Base-by-base conservation (phyloP, 208 protist genomes). In the Endotrypanum monterogeii region DNA sequence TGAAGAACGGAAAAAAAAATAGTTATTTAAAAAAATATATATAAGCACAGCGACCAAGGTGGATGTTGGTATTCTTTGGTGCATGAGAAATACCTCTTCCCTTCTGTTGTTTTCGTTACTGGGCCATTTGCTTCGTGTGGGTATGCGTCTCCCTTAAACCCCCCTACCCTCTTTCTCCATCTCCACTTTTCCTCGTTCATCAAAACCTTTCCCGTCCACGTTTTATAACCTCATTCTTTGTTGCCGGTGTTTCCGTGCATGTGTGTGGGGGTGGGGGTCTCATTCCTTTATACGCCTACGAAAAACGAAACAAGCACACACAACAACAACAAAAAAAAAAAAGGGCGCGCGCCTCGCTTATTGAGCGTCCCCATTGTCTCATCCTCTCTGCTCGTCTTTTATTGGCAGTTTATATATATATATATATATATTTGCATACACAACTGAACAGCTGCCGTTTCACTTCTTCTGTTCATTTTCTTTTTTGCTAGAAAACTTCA, bases 341-440 rank as follows among this genome's bases (percentile, higher is more conserved):
- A 48, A 48, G 12, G 12, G 44, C 12, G 0, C 44, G 30, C 57
- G 57, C 25, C 25, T 6, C n/a, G n/a, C n/a, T n/a, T n/a, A n/a
- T n/a, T n/a, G n/a, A 20, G 28, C 0, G 30, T 35, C 5, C 57
- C 14, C 54, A 32, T 20, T 7, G 11, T 35, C 62, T 70, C 58
- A 69, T 51, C 51, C 71, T 16, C 74, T 68, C 60, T 62, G 66
- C 67, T 72, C 11, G 68, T 39, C 25, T 39, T 68, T 67, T 57
- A 7, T 76, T 54, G 44, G 12, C 44, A 48, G 41, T 46, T 9
- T 46, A 3, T 46, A n/a, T 9, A 46, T 3, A 46, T 3, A 46
- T 46, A 46, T 12, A 46, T 9, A 46, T 3, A 12, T 12, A 46
- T 12, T 12, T 12, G 41, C 41, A 46, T 12, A 46, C 41, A 46